A percentile compares a stretch with the other conserved stretches of the same genome.
phyloP scores from a whole-genome alignment of 805 yeast species.

The Yarrowia sp. region DNA sequence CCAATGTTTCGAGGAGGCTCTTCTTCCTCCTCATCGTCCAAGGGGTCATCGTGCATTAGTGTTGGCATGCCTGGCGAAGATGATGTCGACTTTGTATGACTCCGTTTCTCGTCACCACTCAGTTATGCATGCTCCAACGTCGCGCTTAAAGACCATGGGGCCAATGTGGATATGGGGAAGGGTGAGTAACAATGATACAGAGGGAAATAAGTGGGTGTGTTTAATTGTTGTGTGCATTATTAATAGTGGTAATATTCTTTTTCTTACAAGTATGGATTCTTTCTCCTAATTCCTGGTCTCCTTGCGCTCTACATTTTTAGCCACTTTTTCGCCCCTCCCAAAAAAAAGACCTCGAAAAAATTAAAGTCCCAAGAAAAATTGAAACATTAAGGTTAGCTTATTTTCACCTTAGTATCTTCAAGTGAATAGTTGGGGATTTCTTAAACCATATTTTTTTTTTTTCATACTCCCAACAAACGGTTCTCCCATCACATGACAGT shows the following conservation, averaged over 20 bases:
- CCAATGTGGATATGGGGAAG: too few species aligned
- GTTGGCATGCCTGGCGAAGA: background rate
- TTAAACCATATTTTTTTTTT: background rate
- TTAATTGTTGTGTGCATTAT: too few species aligned
- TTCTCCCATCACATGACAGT: slow-evolving; percentile 8
- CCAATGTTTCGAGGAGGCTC: slow-evolving; percentile 52
- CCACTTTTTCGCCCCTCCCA: background rate
- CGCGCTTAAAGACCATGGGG: slow-evolving; percentile 5
- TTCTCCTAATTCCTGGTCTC: too few species aligned
- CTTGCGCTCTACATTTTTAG: background rate
- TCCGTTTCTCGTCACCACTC: background rate
- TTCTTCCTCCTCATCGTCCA: slow-evolving; percentile 25
- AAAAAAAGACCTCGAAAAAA: background rate
- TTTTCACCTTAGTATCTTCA: too few species aligned
- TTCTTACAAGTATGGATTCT: too few species aligned
- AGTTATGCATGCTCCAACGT: background rate
- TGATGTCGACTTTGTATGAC: background rate
- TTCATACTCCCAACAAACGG: background rate
- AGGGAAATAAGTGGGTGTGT: too few species aligned
- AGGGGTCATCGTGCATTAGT: slow-evolving; percentile 6
- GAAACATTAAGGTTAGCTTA: too few species aligned
- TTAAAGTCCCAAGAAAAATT: too few species aligned
- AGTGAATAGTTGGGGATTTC: too few species aligned
- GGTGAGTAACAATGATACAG: too few species aligned
- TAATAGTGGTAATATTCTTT: too few species aligned